Evolutionary conservation across 2,329 filamentous ascomycete species (phyloP), one percentile per base, ranked within the genome.

Genomic region (Trichophyton rubrum): DNA sequence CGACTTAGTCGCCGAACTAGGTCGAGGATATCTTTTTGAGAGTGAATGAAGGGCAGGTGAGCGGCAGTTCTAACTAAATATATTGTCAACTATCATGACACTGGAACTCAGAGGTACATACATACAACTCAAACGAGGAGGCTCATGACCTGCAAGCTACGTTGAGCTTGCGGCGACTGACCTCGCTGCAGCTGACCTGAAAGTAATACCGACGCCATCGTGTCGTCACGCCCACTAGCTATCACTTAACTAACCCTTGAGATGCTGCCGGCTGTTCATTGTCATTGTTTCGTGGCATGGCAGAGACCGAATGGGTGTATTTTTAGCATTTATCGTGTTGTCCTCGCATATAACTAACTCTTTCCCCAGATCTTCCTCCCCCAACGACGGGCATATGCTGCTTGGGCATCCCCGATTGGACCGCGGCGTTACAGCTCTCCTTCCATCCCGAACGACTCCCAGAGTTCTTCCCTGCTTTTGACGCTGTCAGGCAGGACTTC

Each of bases 391-490:
- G 9, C 30, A 22, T 33, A 56, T 40, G 59, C 9, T 60, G 8
- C 40, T 43, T 43, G 40, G 13, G 2, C 40, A 43, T 7, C 40
- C 24, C 17, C 22, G 9, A 30, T 57, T 47, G 17, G 15, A 22
- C 62, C 62, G n/a, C 49, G 22, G 55, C 69, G 7, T 64, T 69
- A 66, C 61, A 71, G 63, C 58, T 58, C 61, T 15, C 72, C 73
- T 66, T 74, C 73, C 49, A 75, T 66, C 59, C 73, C 73, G 61
- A 75, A 62, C 55, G 68, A 68, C 63, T 74, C 82, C 76, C 79
- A 80, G 41, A 83, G 65, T 65, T 81, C 79, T 59, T 73, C 75
- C 62, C 68, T 73, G 22, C 66, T 73, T 70, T 78, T 53, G n/a
- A 62, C 77, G 49, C 71, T 73, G 61, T 80, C 78, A 35, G 76